phyloP scores from a whole-genome alignment of 139 green algal species.

The Closterium sp. region DNA sequence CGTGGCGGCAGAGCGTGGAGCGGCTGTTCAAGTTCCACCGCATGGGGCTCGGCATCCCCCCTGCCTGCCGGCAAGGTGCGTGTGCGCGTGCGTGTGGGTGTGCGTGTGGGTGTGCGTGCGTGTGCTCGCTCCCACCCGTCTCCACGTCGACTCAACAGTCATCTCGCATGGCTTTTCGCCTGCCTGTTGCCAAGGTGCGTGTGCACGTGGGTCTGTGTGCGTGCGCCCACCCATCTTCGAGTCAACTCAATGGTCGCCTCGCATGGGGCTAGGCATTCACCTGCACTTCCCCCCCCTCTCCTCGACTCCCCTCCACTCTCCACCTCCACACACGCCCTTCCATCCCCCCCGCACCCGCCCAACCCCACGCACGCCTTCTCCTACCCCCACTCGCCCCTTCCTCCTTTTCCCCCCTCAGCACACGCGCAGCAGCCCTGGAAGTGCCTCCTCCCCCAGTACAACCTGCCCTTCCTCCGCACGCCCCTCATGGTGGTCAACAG shows the following conservation, averaged over 20 bases:
- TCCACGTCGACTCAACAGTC: too few relatives aligned
- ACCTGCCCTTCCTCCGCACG: not conserved
- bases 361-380: too few relatives aligned
- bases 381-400: too few relatives aligned
- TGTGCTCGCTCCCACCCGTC: too few relatives aligned
- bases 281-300: too few relatives aligned
- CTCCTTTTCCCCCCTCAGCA: not conserved
- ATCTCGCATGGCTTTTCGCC: not conserved
- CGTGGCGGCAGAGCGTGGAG: not conserved
- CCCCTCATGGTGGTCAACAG: not conserved
- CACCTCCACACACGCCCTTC: too few relatives aligned
- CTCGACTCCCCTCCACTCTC: too few relatives aligned
- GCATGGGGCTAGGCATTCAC: too few relatives aligned
- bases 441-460: not conserved
- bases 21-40: slow-evolving; percentile 2
- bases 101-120: too few relatives aligned
- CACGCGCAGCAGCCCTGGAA: not conserved
- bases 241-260: too few relatives aligned
- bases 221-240: not conserved
- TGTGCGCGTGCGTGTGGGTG: not conserved
- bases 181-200: too few relatives aligned
- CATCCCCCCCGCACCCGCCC: too few relatives aligned
- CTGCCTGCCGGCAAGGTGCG: not conserved
- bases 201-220: not conserved
- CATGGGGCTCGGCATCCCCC: not conserved